A percentile compares a stretch with the other conserved stretches of the same genome.
Evolutionary conservation across 2,329 filamentous ascomycete species (phyloP).

Genomic region (Arthrobotrys megalospora): DNA sequence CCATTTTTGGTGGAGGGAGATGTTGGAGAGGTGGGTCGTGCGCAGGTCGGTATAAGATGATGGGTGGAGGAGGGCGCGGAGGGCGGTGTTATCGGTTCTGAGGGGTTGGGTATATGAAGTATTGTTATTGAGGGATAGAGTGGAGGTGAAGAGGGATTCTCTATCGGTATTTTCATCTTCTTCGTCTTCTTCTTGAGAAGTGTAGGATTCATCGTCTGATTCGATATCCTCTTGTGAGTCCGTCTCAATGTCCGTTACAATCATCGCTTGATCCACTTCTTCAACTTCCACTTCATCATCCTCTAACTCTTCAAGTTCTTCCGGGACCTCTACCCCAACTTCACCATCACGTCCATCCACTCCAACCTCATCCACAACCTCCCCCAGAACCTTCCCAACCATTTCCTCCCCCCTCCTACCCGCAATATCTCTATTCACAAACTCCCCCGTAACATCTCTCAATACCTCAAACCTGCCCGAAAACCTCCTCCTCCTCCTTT

Average conservation of each 20-base stretch:
- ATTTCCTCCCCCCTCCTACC: background rate
- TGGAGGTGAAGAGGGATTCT: background rate
- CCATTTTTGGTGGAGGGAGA: constrained; percentile 21
- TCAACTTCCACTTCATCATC: background rate
- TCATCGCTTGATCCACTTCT: background rate
- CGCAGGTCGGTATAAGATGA: constrained; percentile 13
- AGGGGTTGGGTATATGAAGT: background rate
- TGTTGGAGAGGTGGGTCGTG: constrained; percentile 11
- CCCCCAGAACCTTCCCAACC: background rate
- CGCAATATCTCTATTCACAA: constrained; percentile 11
- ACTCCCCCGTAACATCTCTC: constrained; percentile 32
- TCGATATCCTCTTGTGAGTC: background rate
- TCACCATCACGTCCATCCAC: background rate
- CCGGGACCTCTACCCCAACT: background rate
- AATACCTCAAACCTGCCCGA: constrained; percentile 21
- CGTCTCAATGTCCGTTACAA: background rate
- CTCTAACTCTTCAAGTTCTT: background rate
- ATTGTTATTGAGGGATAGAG: background rate
- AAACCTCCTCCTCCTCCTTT: background rate
- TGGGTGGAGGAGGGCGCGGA: constrained; percentile 35
- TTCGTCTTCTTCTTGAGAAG: no score
- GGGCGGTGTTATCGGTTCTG: constrained; percentile 14
- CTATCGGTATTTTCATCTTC: background rate
- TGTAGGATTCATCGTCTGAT: background rate
- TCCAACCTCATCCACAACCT: background rate